Evolutionary conservation across 208 protist species (phyloP).

Genomic region (Leishmania amazonensis): DNA sequence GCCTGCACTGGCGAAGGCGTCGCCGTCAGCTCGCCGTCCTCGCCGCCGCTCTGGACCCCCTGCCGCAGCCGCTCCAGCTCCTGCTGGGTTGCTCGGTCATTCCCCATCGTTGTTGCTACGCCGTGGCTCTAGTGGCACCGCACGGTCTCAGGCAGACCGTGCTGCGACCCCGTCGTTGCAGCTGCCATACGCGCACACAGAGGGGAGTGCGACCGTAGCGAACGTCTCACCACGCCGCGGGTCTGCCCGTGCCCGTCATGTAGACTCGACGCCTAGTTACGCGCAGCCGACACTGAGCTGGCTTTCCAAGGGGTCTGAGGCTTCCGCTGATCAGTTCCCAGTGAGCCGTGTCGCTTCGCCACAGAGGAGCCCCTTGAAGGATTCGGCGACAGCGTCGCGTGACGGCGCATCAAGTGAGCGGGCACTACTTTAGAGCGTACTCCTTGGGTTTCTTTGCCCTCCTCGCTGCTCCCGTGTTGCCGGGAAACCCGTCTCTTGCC

Average conservation of each 20-base stretch:
- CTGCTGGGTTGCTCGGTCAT: conserved; percentile 13
- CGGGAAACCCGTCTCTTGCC: neutral
- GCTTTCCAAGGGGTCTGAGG: conserved; percentile 55
- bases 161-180: conserved; percentile 12
- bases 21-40: neutral
- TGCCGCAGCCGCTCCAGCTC: neutral
- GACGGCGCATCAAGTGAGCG: neutral
- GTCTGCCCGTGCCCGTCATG: neutral
- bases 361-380: conserved; percentile 5
- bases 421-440: neutral
- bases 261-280: conserved; percentile 49
- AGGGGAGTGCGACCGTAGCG: neutral
- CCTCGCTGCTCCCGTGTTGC: neutral
- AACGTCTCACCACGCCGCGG: conserved; percentile 1
- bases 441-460: neutral
- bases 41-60: neutral
- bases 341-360: conserved; percentile 2
- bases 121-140: neutral
- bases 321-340: conserved; percentile 32
- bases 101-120: neutral
- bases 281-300: conserved; percentile 76
- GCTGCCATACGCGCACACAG: neutral
- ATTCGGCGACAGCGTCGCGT: neutral
- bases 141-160: neutral
- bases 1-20: neutral